Evolutionary conservation across 2,329 filamentous ascomycete species (phyloP).

Genomic region (Hypomyces perniciosus): DNA sequence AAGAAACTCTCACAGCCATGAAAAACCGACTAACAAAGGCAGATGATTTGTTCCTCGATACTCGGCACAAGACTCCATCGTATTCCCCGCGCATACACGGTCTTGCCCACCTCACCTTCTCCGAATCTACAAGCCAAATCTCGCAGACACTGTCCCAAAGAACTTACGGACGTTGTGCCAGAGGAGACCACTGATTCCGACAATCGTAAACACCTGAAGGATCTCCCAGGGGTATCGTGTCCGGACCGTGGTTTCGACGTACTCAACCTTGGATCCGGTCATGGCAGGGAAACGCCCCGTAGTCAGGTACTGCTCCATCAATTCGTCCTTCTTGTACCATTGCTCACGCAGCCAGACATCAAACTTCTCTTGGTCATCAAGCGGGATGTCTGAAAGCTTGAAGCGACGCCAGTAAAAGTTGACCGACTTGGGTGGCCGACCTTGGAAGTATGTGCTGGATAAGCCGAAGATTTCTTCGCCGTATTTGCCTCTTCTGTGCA

Average conservation of each 20-base stretch:
- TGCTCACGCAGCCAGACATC: slow-evolving; percentile 77
- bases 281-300: slow-evolving; percentile 77
- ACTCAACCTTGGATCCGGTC: slow-evolving; percentile 40
- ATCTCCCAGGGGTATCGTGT: slow-evolving; percentile 51
- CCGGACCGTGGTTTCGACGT: slow-evolving; percentile 54
- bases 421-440: slow-evolving; percentile 84
- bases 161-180: slow-evolving; percentile 33
- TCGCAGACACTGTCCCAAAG: slow-evolving; percentile 16
- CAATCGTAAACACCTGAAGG: slow-evolving; percentile 46
- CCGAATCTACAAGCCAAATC: slow-evolving; percentile 17
- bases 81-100: neutral
- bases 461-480: slow-evolving; percentile 91
- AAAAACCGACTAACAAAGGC: too few relatives aligned
- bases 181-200: slow-evolving; percentile 38
- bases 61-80: too few relatives aligned
- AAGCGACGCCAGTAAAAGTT: slow-evolving; percentile 97
- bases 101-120: neutral
- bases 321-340: slow-evolving; percentile 87
- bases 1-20: too few relatives aligned
- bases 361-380: slow-evolving; percentile 67
- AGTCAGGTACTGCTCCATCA: slow-evolving; percentile 75
- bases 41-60: too few relatives aligned
- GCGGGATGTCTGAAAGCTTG: slow-evolving; percentile 70
- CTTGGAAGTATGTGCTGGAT: slow-evolving; percentile 79
- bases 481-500: slow-evolving; percentile 62